Conservation (phyloP, 805 yeast genomes). For the Ogataea minuta region DNA sequence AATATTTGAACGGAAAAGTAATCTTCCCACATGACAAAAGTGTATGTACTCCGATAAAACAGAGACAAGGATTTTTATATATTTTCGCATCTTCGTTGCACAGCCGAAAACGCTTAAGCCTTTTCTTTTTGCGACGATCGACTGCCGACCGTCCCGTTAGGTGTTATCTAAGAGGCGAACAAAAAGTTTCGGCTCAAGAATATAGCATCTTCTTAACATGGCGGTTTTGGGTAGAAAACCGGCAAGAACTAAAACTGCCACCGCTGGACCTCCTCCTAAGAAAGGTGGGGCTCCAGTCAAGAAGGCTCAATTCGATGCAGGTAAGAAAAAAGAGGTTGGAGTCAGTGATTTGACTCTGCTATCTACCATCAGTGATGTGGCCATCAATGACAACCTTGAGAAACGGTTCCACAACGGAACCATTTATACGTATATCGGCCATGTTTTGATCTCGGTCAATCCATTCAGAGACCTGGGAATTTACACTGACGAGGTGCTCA, state of each 20-base stretch:
- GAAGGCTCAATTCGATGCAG: slow-evolving; percentile 86
- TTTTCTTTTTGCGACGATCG: slow-evolving; percentile 6
- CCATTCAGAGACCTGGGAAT: slow-evolving; percentile 97
- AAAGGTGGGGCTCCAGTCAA: slow-evolving; percentile 53
- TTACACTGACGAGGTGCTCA: slow-evolving; percentile 75
- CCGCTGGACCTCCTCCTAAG: slow-evolving; percentile 48
- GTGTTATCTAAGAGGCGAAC: slow-evolving; percentile 9
- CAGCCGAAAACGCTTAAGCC: too few relatives aligned
- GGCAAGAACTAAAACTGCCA: slow-evolving; percentile 55
- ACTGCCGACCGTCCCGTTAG: slow-evolving; percentile 8
- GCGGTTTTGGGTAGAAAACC: slow-evolving; percentile 55
- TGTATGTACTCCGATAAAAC: slow-evolving; percentile 1
- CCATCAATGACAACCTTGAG: slow-evolving; percentile 87
- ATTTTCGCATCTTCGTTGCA: not conserved
- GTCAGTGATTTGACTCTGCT: slow-evolving; percentile 90
- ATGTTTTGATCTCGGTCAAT: slow-evolving; percentile 91
- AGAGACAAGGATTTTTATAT: not conserved
- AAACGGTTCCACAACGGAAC: slow-evolving; percentile 86
- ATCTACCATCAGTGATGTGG: slow-evolving; percentile 84
- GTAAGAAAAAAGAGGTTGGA: slow-evolving; percentile 96
- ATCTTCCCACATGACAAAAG: slow-evolving; percentile 38
- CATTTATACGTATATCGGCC: slow-evolving; percentile 91
- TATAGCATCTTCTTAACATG: slow-evolving; percentile 7
- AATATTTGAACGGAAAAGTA: slow-evolving; percentile 71
- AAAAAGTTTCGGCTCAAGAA: slow-evolving; percentile 4